These are phyloP conservation scores for Colletotrichum spinosum DNA, from an alignment of 2,329 filamentous ascomycete genomes.

Conservation along the genomic window DNA sequence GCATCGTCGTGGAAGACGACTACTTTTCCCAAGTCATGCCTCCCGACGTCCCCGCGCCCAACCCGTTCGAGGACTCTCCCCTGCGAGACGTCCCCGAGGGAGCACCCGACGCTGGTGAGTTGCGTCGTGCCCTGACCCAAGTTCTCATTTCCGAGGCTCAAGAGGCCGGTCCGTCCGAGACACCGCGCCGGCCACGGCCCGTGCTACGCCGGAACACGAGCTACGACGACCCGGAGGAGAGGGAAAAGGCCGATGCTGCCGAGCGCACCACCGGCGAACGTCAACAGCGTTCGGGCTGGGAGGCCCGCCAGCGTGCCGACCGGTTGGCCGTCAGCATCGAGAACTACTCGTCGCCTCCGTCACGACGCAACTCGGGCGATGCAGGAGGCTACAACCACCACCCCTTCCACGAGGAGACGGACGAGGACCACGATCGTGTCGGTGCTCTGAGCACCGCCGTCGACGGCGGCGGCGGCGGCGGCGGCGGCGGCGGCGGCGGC, in stretches of 20 bases:
- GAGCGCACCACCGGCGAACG: constrained; percentile 51
- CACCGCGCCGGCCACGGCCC: constrained; percentile 46
- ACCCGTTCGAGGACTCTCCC: constrained; percentile 31
- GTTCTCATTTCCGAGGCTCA: constrained; percentile 49
- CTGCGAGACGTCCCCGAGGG: constrained; percentile 42
- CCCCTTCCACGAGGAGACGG: constrained; percentile 26
- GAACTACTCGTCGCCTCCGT: constrained; percentile 48
- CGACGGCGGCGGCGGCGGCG: constrained; percentile 10
- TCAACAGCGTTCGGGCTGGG: constrained; percentile 53
- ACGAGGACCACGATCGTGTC: constrained; percentile 21
- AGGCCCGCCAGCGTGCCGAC: constrained; percentile 53
- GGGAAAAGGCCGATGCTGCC: constrained; percentile 53
- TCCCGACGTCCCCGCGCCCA: constrained; percentile 24
- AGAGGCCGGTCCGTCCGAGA: constrained; percentile 32
- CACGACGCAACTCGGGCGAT: constrained; percentile 30
- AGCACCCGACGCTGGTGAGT: constrained; percentile 52
- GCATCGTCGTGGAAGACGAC: constrained; percentile 42
- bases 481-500: too few relatives aligned
- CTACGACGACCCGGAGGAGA: constrained; percentile 54
- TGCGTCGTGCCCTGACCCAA: constrained; percentile 52
- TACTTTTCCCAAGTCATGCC: constrained; percentile 32
- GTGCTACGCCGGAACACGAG: constrained; percentile 57
- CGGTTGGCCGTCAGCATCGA: constrained; percentile 54
- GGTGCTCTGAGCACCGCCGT: constrained; percentile 17
- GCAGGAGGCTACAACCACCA: not conserved